Evolutionary conservation across 148 eudicot genomes (phyloP).

Genomic region (Agrostemma githago): DNA sequence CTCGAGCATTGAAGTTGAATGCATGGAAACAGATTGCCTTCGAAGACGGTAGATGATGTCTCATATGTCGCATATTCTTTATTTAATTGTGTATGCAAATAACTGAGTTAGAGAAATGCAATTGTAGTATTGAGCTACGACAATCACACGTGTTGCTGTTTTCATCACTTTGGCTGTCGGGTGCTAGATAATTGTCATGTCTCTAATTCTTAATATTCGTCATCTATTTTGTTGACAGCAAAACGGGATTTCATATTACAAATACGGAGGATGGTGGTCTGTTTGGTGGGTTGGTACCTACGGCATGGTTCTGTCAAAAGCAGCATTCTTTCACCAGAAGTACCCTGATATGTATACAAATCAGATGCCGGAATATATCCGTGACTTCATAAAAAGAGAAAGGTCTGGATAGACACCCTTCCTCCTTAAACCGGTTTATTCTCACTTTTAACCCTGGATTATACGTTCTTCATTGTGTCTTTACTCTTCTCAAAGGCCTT

Average conservation of each 20-base stretch:
- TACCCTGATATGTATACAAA: constrained; percentile 59
- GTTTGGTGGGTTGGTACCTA: constrained; percentile 82
- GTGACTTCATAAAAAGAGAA: constrained; percentile 53
- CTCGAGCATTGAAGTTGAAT: too few relatives aligned
- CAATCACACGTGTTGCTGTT: too few relatives aligned
- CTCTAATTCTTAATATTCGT: neutral
- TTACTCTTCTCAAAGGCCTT: neutral
- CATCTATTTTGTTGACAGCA: constrained; percentile 30
- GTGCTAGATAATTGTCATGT: neutral
- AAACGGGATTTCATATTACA: constrained; percentile 27
- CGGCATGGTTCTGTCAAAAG: constrained; percentile 72
- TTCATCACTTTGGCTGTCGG: too few relatives aligned
- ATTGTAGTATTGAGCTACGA: too few relatives aligned
- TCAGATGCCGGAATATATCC: constrained; percentile 54
- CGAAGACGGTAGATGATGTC: too few relatives aligned
- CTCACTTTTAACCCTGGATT: neutral
- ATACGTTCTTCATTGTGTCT: too few relatives aligned
- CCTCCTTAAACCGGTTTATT: neutral
- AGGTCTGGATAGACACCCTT: constrained; percentile 30
- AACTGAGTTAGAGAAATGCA: too few relatives aligned
- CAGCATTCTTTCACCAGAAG: constrained; percentile 63
- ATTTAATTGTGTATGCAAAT: too few relatives aligned
- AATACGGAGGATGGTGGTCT: constrained; percentile 80
- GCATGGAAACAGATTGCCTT: too few relatives aligned
- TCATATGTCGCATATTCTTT: too few relatives aligned